These are phyloP conservation scores for Terana coerulea DNA, from an alignment of 768 basidiomycete species.

Conservation along the genomic window DNA sequence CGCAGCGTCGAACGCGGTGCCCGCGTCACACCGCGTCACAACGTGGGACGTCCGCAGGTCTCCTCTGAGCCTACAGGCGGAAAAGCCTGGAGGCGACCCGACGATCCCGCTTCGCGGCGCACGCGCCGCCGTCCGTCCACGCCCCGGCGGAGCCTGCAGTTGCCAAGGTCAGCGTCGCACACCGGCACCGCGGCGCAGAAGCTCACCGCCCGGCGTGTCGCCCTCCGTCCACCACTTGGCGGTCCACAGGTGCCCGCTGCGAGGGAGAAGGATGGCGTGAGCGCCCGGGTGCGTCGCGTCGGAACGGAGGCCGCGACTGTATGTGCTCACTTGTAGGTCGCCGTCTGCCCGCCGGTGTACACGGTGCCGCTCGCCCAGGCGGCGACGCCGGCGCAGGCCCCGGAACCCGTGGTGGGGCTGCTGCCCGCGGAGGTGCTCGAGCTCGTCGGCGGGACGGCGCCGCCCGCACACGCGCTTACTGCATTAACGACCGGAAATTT, in stretches of 20 bases:
- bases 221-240: conserved; percentile 64
- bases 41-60: too few relatives aligned
- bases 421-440: conserved; percentile 17
- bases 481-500: not conserved
- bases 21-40: not conserved
- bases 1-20: not conserved
- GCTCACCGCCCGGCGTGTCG: conserved; percentile 43
- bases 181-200: not conserved
- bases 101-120: conserved; percentile 24
- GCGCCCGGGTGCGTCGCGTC: not conserved
- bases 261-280: conserved; percentile 12
- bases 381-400: conserved; percentile 44
- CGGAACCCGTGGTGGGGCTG: conserved; percentile 20
- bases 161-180: conserved; percentile 1
- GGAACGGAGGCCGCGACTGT: not conserved
- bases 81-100: conserved; percentile 6
- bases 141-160: conserved; percentile 47
- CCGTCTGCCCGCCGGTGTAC: conserved; percentile 51
- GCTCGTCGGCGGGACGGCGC: conserved; percentile 27
- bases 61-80: conserved; percentile 6
- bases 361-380: conserved; percentile 46
- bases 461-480: conserved; percentile 51
- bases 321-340: conserved; percentile 44
- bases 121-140: conserved; percentile 57
- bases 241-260: conserved; percentile 39